Base-by-base conservation (phyloP, 495 filamentous ascomycete species). In the Penicillium lividum region DNA sequence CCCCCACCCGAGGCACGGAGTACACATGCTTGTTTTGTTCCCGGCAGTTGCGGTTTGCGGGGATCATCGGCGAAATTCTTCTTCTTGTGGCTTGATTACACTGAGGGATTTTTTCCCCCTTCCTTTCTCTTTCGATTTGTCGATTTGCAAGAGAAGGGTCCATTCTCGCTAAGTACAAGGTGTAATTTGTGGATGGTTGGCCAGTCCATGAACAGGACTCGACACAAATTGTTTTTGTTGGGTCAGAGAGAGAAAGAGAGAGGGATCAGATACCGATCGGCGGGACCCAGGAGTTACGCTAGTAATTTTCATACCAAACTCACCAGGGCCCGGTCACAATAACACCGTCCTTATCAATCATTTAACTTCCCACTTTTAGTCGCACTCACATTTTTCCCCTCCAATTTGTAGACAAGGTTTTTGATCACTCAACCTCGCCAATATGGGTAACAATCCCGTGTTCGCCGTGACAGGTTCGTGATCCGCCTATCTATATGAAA, bases 391-490 rank as follows among this genome's bases (percentile, higher is more conserved):
- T 8, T 43, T 43, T 45, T 43, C 16, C 11, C 15, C 42, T n/a
- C 22, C 38, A 33, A 3, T 22, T 29, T 34, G 13, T 55, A 16
- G 22, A 22, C 22, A 22, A 22, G 22, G 22, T 22, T 22, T 22
- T 22, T 22, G 22, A 22, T 22, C 22, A 5, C 4, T 16, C 3
- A 11, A 33, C 36, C 22, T 7, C 27, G 28, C 22, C 58, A 52
- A 16, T 4, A 56, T 56, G 58, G 58, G 58, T 13, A 60, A 56
- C 30, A 60, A 60, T 49, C 44, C 53, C 9, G 65, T 68, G 11
- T 68, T 68, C 56, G 65, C 65, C 40, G 65, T 68, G 29, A 68
- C 65, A 1, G 65, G 65, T 68, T 53, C 25, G 53, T 43, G 33
- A 43, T 53, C 22, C 22, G 15, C 33, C n/a, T 16, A n/a, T 25